phyloP scores from a whole-genome alignment of 2,329 filamentous ascomycete species.

The Leptographium flavum region DNA sequence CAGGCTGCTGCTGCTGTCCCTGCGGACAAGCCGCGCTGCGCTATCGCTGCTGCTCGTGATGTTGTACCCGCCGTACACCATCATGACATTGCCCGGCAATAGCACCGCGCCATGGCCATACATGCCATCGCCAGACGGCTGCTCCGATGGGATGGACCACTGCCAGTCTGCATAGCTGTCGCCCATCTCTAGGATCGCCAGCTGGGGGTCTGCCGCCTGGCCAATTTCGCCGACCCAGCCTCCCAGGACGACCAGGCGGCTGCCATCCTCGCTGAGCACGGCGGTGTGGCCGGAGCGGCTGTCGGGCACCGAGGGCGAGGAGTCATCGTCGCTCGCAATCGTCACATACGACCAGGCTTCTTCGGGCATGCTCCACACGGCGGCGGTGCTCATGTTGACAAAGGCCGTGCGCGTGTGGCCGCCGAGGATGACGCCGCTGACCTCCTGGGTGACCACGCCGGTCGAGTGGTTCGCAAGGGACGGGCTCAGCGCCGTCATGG shows the following conservation, averaged over 20 bases:
- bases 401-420: slow-evolving; percentile 75
- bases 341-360: slow-evolving; percentile 73
- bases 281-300: slow-evolving; percentile 83
- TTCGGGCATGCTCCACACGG: slow-evolving; percentile 74
- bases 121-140: slow-evolving; percentile 31
- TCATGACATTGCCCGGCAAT: slow-evolving; percentile 53
- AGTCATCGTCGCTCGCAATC: slow-evolving; percentile 24
- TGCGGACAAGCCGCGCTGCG: slow-evolving; percentile 8
- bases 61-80: slow-evolving; percentile 49
- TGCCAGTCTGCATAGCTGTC: slow-evolving; percentile 61
- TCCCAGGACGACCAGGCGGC: slow-evolving; percentile 63
- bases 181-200: slow-evolving; percentile 63
- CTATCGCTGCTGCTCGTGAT: slow-evolving; percentile 17
- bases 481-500: slow-evolving; percentile 58
- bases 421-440: slow-evolving; percentile 67
- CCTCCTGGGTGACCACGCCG: slow-evolving; percentile 50
- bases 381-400: slow-evolving; percentile 86
- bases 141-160: slow-evolving; percentile 48
- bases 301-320: slow-evolving; percentile 20
- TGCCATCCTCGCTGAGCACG: slow-evolving; percentile 65
- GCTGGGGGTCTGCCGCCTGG: slow-evolving; percentile 65
- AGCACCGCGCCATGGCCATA: slow-evolving; percentile 51
- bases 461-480: slow-evolving; percentile 51
- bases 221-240: slow-evolving; percentile 81
- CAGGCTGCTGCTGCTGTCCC: slow-evolving; percentile 1